Base-by-base conservation (phyloP, 208 protist genomes). In the Trypanosoma platydactyli region DNA sequence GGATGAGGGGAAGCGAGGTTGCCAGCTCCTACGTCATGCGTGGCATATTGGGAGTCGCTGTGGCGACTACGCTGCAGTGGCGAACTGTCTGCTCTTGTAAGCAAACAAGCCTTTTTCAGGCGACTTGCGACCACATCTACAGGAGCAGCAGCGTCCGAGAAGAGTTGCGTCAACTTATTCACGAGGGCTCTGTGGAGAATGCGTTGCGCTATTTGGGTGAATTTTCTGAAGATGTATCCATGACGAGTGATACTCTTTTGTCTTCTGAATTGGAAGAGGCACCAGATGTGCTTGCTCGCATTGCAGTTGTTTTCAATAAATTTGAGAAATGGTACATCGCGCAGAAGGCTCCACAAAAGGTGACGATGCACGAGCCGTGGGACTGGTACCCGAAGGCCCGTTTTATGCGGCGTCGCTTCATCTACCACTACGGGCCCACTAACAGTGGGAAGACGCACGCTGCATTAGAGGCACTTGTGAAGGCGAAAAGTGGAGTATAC, bases 381-480 rank as follows among this genome's bases (percentile, higher is more conserved):
- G 66, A 89, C 29, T 94, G 84, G 83, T 97, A 97, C 71, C 89
- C 85, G 5, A 77, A 84, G 44, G 86, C 93, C 1, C 76, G 93
- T 4, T 78, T 84, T 46, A 88, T 78, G 54, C 73, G 73, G 41
- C 89, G 91, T 29, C 64, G 64, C 12, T 94, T 97, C 61, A 69
- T 96, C 62, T 92, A 92, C 51, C 95, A 98, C 70, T 57, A 89
- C 53, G 97, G 97, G 7, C 94, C 95, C 6, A 98, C 96, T 15
- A 98, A 98, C 79, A 94, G 86, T 69, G 97, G 96, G 35, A 98
- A 98, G 77, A 98, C 95, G 11, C 85, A 98, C 71, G 71, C 71
- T 0, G 94, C 95, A 0, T 62, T 98, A 12, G 73, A 88, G 60
- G 75, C 74, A 45, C 55, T 96, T 46, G 53, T 69, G 51, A 48